Percentiles rank a stretch among this genome's conserved stretches.
These are phyloP conservation scores for Biscogniauxia sp. DNA, from an alignment of 2,329 filamentous ascomycete species.

Conservation along the genomic window DNA sequence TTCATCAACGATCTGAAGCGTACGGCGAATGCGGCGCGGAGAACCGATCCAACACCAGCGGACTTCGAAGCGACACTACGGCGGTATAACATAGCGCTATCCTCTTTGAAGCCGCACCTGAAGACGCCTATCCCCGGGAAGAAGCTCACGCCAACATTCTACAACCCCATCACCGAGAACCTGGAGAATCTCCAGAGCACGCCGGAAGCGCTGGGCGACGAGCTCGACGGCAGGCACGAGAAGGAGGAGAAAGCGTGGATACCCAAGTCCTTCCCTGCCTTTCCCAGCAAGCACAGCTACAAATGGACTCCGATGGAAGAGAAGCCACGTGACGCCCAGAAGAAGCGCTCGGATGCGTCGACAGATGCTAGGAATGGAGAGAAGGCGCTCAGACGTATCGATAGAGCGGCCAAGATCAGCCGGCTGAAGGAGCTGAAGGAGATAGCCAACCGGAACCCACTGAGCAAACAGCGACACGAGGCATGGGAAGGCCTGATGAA, in stretches of 20 bases:
- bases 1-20: conserved; percentile 49
- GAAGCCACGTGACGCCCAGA: conserved; percentile 46
- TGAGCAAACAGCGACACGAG: conserved; percentile 54
- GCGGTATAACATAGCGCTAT: conserved; percentile 50
- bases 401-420: conserved; percentile 61
- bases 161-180: conserved; percentile 37
- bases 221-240: conserved; percentile 58
- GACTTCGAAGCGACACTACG: conserved; percentile 57
- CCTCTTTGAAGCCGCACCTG: conserved; percentile 54
- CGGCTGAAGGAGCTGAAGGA: conserved; percentile 63
- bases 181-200: conserved; percentile 38
- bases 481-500: conserved; percentile 63
- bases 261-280: conserved; percentile 57
- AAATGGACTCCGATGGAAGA: conserved; percentile 50
- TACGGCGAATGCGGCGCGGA: conserved; percentile 47
- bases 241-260: conserved; percentile 57
- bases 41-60: conserved; percentile 51
- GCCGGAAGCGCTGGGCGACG: conserved; percentile 48
- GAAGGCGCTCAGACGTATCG: conserved; percentile 57
- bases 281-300: conserved; percentile 65
- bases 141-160: conserved; percentile 39
- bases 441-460: conserved; percentile 50
- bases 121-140: conserved; percentile 48
- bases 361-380: conserved; percentile 61
- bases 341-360: conserved; percentile 58